Evolutionary conservation across 768 basidiomycete species (phyloP).

Genomic region (Suillus discolor): DNA sequence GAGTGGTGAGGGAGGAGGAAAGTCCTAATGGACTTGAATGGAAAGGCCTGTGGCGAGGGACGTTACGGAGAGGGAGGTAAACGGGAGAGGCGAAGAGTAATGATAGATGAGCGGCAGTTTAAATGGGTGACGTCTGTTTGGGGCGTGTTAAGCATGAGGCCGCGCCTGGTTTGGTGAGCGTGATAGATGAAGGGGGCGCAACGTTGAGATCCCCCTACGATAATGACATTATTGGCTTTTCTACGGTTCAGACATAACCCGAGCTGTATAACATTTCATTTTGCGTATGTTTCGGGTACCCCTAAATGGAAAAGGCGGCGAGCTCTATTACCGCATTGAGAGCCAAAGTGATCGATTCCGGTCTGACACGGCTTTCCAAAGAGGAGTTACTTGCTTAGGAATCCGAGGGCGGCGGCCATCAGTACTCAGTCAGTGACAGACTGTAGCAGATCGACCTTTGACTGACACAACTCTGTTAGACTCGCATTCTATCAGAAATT

Average conservation of each 20-base stretch:
- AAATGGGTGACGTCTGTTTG: constrained; percentile 33
- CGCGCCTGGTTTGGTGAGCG: constrained; percentile 32
- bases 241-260: constrained; percentile 26
- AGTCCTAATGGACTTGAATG: constrained; percentile 26
- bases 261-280: constrained; percentile 31
- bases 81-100: constrained; percentile 29
- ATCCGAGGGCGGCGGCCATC: background rate
- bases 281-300: constrained; percentile 17
- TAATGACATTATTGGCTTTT: constrained; percentile 32
- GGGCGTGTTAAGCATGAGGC: constrained; percentile 40
- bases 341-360: constrained; percentile 3
- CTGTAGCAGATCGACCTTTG: background rate
- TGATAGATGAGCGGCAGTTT: constrained; percentile 30
- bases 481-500: background rate
- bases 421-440: background rate
- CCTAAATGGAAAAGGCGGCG: constrained; percentile 30
- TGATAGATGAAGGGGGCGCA: constrained; percentile 33
- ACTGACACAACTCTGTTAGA: background rate
- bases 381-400: constrained; percentile 2
- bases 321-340: constrained; percentile 8
- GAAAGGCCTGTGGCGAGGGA: constrained; percentile 25
- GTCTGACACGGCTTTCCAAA: background rate
- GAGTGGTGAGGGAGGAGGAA: constrained; percentile 15
- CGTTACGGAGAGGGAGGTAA: constrained; percentile 21
- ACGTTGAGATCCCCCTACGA: constrained; percentile 27